These are phyloP conservation scores for Theobroma cacao DNA, from an alignment of 345 rosid genomes.

Conservation along the genomic window DNA sequence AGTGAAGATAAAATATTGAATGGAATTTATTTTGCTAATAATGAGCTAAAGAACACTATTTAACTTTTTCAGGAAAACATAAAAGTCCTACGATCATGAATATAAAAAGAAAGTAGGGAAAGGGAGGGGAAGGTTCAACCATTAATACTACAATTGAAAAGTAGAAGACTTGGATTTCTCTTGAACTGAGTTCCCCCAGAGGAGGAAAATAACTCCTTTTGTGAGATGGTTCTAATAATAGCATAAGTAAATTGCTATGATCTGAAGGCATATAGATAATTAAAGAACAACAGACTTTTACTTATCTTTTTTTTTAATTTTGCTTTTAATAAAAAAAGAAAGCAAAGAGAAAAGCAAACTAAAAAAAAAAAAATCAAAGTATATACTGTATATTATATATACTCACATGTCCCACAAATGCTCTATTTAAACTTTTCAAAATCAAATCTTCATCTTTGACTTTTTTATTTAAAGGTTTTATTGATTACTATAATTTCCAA, in stretches of 20 bases:
- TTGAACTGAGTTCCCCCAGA: constrained; percentile 95
- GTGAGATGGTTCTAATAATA: constrained; percentile 72
- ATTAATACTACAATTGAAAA: background rate
- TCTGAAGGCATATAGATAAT: too few species aligned
- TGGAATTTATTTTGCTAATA: background rate
- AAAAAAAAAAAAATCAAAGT: too few species aligned
- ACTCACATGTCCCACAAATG: too few species aligned
- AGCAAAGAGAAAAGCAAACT: too few species aligned
- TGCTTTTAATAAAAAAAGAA: too few species aligned
- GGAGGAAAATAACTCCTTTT: constrained; percentile 87
- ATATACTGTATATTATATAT: too few species aligned
- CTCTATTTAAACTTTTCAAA: too few species aligned
- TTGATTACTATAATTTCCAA: too few species aligned
- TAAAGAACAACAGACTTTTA: too few species aligned
- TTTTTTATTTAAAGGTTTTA: too few species aligned
- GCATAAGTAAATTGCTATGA: constrained; percentile 93
- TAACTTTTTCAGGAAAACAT: background rate
- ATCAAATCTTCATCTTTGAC: too few species aligned
- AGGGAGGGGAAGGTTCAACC: background rate
- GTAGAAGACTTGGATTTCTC: constrained; percentile 68
- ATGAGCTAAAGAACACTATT: background rate
- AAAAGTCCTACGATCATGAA: background rate
- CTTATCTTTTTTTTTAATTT: too few species aligned
- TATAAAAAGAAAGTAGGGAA: background rate
- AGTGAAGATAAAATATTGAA: background rate